Evolutionary conservation across 225 moss, liverwort and hornwort species (phyloP).

Genomic region (Anthoceros angustus): DNA sequence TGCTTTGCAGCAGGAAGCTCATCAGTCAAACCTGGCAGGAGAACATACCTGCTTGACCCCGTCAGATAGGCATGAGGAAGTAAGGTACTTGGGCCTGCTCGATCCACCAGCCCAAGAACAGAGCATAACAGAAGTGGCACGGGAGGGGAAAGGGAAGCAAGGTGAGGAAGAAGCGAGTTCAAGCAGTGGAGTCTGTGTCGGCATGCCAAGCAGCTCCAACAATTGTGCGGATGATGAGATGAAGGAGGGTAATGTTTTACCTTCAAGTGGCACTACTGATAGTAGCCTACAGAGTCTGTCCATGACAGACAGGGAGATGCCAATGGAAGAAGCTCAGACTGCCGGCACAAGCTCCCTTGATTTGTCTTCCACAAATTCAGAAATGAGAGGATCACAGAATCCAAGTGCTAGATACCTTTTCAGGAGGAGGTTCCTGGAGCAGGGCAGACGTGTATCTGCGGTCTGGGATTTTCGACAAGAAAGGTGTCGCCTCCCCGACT

Average conservation of each 20-base stretch:
- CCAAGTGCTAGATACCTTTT: not conserved
- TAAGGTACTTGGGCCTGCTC: too few relatives aligned
- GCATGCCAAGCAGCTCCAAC: not conserved
- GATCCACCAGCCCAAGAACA: too few relatives aligned
- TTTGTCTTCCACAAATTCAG: not conserved
- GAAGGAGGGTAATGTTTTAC: not conserved
- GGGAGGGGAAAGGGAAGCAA: too few relatives aligned
- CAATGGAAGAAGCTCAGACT: not conserved
- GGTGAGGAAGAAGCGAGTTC: not conserved
- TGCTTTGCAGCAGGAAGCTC: too few relatives aligned
- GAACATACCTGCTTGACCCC: too few relatives aligned
- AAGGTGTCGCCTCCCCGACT: constrained; percentile 9
- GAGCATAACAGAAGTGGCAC: too few relatives aligned
- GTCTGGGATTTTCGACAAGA: not conserved
- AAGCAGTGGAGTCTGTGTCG: not conserved
- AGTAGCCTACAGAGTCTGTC: not conserved
- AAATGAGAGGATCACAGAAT: not conserved
- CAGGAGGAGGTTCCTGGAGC: not conserved
- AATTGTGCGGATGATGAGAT: not conserved
- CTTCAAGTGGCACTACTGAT: not conserved
- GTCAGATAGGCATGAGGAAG: too few relatives aligned
- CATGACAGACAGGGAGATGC: not conserved
- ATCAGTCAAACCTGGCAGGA: too few relatives aligned
- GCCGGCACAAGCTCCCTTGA: not conserved
- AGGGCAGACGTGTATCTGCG: not conserved